These are phyloP conservation scores for Phytophthora citrophthora DNA, from an alignment of 352 stramenopile genomes.

Conservation along the genomic window DNA sequence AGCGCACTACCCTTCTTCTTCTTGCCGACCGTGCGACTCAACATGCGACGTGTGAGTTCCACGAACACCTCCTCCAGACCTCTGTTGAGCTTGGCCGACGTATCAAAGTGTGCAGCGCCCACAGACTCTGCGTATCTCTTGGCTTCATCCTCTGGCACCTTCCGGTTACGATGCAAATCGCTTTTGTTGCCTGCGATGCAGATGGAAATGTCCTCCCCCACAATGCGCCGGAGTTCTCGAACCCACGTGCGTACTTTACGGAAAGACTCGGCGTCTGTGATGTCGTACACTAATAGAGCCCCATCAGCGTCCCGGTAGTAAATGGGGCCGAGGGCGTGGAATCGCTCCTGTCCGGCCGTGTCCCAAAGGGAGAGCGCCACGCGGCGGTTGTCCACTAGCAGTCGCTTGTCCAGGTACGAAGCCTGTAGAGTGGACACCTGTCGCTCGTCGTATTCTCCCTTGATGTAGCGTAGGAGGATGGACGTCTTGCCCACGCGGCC, in stretches of 20 bases:
- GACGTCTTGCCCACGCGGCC: conserved; percentile 95
- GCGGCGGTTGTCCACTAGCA: conserved; percentile 83
- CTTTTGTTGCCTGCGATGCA: conserved; percentile 94
- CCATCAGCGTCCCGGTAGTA: conserved; percentile 92
- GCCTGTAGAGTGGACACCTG: conserved; percentile 94
- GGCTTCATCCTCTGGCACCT: conserved; percentile 88
- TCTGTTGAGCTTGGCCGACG: conserved; percentile 92
- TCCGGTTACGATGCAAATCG: conserved; percentile 90
- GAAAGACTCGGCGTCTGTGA: conserved; percentile 93
- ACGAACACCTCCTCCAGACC: conserved; percentile 93
- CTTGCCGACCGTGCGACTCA: conserved; percentile 65
- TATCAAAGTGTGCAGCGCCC: conserved; percentile 90
- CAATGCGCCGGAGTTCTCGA: conserved; percentile 91
- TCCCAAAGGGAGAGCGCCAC: conserved; percentile 90
- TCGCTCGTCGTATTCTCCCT: conserved; percentile 92
- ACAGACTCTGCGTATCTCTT: conserved; percentile 87
- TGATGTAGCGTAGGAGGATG: conserved; percentile 94
- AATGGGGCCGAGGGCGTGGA: conserved; percentile 87
- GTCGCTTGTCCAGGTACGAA: conserved; percentile 93
- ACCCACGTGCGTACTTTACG: conserved; percentile 94
- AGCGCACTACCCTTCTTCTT: conserved; percentile 83
- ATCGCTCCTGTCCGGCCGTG: conserved; percentile 89
- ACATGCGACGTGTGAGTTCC: conserved; percentile 87
- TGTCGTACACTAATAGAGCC: conserved; percentile 93
- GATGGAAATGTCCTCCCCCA: conserved; percentile 92